Conservation (phyloP, 1,284 basidiomycete species). For the Malassezia obtusa region DNA sequence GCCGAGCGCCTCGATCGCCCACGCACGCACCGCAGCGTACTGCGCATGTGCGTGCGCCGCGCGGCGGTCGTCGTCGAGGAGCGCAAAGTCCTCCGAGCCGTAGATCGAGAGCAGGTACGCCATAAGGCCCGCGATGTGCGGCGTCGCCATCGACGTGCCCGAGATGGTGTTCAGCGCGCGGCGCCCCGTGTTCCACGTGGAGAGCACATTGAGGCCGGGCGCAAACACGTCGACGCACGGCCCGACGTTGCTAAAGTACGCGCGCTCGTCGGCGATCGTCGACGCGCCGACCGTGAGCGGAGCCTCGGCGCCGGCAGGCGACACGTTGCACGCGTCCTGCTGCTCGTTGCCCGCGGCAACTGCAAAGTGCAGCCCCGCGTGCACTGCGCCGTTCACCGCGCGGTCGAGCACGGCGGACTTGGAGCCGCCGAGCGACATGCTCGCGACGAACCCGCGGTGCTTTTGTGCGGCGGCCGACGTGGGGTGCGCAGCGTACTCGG, state of each 20-base stretch:
- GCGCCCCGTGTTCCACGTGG: slow-evolving; percentile 50
- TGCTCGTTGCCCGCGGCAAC: slow-evolving; percentile 62
- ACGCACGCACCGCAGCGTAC: not conserved
- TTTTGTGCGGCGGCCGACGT: slow-evolving; percentile 58
- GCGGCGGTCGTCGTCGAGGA: not conserved
- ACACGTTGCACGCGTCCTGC: slow-evolving; percentile 68
- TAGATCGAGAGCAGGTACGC: slow-evolving; percentile 58
- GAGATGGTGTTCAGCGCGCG: slow-evolving; percentile 61
- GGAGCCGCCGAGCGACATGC: slow-evolving; percentile 95
- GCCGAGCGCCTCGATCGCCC: not conserved
- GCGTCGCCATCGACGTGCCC: slow-evolving; percentile 57
- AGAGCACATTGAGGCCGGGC: slow-evolving; percentile 65
- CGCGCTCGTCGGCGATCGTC: slow-evolving; percentile 60
- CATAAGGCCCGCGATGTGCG: slow-evolving; percentile 51
- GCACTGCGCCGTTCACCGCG: slow-evolving; percentile 75
- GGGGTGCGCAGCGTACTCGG: slow-evolving; percentile 58
- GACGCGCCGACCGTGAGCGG: slow-evolving; percentile 67
- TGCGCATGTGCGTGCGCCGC: not conserved
- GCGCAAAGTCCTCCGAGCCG: slow-evolving; percentile 37
- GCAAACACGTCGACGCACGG: slow-evolving; percentile 72
- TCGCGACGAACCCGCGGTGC: slow-evolving; percentile 90
- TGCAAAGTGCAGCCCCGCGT: slow-evolving; percentile 74
- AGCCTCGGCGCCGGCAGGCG: slow-evolving; percentile 58
- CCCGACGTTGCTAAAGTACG: slow-evolving; percentile 62
- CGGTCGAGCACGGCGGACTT: slow-evolving; percentile 79